A percentile compares a stretch with the other conserved stretches of the same genome.
These are phyloP conservation scores for Populus ilicifolia DNA, from an alignment of 345 rosid genomes.

Conservation along the genomic window DNA sequence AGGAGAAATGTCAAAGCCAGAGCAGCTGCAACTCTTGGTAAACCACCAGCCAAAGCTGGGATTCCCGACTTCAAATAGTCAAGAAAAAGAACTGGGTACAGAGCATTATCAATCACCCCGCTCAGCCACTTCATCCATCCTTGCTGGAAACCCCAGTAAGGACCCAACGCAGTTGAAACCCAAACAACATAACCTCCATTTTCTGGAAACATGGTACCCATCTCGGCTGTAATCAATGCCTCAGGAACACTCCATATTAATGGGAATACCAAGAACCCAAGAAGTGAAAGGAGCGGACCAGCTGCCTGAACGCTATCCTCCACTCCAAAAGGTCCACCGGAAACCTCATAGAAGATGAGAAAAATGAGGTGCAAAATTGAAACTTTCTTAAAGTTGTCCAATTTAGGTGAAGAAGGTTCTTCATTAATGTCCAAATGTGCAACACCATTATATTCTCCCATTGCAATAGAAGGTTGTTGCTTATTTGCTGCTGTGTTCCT, in stretches of 20 bases:
- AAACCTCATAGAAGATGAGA: slow-evolving; percentile 65
- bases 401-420: slow-evolving; percentile 33
- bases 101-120: slow-evolving; percentile 71
- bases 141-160: slow-evolving; percentile 80
- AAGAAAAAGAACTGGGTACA: slow-evolving; percentile 70
- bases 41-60: slow-evolving; percentile 54
- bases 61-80: slow-evolving; percentile 60
- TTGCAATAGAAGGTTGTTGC: slow-evolving; percentile 17
- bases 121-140: slow-evolving; percentile 89
- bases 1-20: slow-evolving; percentile 46
- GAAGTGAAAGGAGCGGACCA: slow-evolving; percentile 67
- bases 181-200: slow-evolving; percentile 84
- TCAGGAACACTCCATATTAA: slow-evolving; percentile 80
- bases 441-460: slow-evolving; percentile 18
- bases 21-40: slow-evolving; percentile 42
- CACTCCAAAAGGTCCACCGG: slow-evolving; percentile 74
- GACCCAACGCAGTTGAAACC: slow-evolving; percentile 70
- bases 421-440: slow-evolving; percentile 31
- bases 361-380: slow-evolving; percentile 65
- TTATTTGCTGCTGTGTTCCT: slow-evolving; percentile 17
- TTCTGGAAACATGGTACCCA: slow-evolving; percentile 84
- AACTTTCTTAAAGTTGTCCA: slow-evolving; percentile 39
- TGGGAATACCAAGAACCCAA: slow-evolving; percentile 65
- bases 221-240: slow-evolving; percentile 74
- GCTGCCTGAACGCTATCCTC: slow-evolving; percentile 79